phyloP scores from a whole-genome alignment of 2,329 filamentous ascomycete species.

The Macrophomina tecta region DNA sequence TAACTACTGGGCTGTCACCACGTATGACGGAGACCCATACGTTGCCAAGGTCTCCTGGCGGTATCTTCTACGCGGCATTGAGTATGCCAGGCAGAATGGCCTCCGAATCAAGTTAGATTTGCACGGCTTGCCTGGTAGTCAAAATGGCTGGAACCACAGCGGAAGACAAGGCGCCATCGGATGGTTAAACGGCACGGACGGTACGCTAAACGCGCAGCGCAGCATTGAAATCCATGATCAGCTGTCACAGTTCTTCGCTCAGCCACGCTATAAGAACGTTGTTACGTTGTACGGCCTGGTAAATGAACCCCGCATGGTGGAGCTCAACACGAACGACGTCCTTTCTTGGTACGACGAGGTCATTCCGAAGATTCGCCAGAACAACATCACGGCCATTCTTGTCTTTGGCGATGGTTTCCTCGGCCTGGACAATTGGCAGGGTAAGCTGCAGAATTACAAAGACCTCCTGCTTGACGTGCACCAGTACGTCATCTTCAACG shows the following conservation, averaged over 20 bases:
- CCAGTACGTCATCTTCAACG: conserved; percentile 98
- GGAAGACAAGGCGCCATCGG: conserved; percentile 79
- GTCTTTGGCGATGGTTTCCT: conserved; percentile 96
- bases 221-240: conserved; percentile 87
- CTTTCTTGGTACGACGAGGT: conserved; percentile 80
- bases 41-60: conserved; percentile 87
- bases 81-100: conserved; percentile 91
- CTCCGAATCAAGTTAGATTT: conserved; percentile 91
- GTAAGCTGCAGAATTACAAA: conserved; percentile 72
- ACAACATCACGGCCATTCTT: conserved; percentile 74
- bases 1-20: conserved; percentile 91
- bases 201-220: conserved; percentile 76
- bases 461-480: conserved; percentile 92
- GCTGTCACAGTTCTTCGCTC: conserved; percentile 89
- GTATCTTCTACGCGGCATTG: conserved; percentile 89
- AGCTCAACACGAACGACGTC: conserved; percentile 69
- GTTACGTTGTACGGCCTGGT: conserved; percentile 91
- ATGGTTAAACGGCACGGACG: conserved; percentile 92
- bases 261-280: conserved; percentile 89
- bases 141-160: conserved; percentile 98
- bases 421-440: conserved; percentile 89
- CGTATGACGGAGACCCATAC: conserved; percentile 86
- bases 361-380: conserved; percentile 73
- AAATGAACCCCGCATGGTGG: conserved; percentile 88
- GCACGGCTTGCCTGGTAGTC: conserved; percentile 88